Evolutionary conservation across 441 rosid species (phyloP), one percentile per base, ranked within the genome.

Genomic region (Euphorbia schlechtendalii): DNA sequence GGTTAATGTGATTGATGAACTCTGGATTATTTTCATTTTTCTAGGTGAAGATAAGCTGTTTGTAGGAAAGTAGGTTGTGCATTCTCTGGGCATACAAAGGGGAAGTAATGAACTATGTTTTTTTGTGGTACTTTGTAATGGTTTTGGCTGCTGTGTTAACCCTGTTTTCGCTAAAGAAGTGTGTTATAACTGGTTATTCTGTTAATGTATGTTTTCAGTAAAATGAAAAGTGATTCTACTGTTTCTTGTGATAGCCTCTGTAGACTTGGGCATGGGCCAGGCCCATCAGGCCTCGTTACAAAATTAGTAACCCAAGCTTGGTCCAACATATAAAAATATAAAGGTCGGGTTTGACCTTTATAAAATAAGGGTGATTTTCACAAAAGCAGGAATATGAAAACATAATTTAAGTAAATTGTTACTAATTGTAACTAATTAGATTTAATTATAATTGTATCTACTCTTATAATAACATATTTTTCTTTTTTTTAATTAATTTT

Each of bases 31-130:
- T 22, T 20, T 30, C 15, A 54, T 27, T 14, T n/a, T n/a, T n/a
- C n/a, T n/a, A 65, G 62, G 17, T 67, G 70, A 15, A 43, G 38
- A 15, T 18, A 38, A 49, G 25, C 14, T 9, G 11, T 22, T 11
- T 56, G 28, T 3, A n/a, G 45, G 48, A 48, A 3, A 17, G 55
- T 40, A 38, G 60, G 30, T 53, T 61, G 61, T 59, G 20, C 58
- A 60, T 51, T 59, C 25, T 61, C 20, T 43, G 7, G 27, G 40
- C 30, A 38, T 28, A 9, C 5, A 22, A 34, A 27, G 27, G 40
- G 36, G 43, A 24, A 51, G 52, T n/a, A 28, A 49, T 0, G 18
- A 59, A 22, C 59, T 36, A 64, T 64, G 10, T 13, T 64, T 63
- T 64, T 64, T 18, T 32, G 36, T 3, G 15, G 0, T 0, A 13